Evolutionary conservation across 306 rosid species (phyloP).

Genomic region (Quercus engelmannii): DNA sequence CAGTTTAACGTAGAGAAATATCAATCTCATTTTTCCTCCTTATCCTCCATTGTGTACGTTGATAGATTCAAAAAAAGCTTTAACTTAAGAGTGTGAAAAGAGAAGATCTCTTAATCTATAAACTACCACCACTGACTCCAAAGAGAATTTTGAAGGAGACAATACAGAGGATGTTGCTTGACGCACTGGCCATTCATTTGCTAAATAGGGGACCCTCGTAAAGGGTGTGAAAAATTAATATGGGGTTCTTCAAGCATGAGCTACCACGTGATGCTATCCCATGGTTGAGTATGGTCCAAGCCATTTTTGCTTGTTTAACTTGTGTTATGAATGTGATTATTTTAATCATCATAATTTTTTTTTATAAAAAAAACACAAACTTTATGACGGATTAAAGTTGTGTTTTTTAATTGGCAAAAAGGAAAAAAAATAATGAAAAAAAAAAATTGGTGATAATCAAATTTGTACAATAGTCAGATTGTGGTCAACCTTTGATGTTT

Average conservation of each 20-base stretch:
- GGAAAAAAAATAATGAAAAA: no score
- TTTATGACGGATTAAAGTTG: neutral
- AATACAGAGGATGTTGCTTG: constrained; percentile 76
- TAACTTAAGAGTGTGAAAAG: constrained; percentile 25
- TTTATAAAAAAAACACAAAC: neutral
- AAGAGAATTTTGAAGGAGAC: constrained; percentile 38
- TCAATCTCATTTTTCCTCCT: constrained; percentile 37
- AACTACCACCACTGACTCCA: constrained; percentile 15
- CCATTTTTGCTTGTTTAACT: constrained; percentile 10
- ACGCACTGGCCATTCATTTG: constrained; percentile 49
- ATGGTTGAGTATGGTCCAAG: constrained; percentile 39
- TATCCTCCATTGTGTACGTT: constrained; percentile 36
- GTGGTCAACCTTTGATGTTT: constrained; percentile 33
- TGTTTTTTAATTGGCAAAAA: no score
- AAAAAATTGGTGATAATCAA: no score
- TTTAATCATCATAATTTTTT: neutral
- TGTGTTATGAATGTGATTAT: neutral
- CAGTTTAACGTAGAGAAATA: constrained; percentile 41
- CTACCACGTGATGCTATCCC: constrained; percentile 24
- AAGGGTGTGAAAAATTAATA: constrained; percentile 13
- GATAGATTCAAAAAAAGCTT: constrained; percentile 15
- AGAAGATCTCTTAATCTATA: constrained; percentile 30
- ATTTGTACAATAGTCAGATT: constrained; percentile 21
- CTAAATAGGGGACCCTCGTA: constrained; percentile 19
- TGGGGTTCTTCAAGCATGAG: neutral